These are phyloP conservation scores for Coemansia sp. DNA, from an alignment of 192 early-diverging fungal genomes.

Conservation along the genomic window DNA sequence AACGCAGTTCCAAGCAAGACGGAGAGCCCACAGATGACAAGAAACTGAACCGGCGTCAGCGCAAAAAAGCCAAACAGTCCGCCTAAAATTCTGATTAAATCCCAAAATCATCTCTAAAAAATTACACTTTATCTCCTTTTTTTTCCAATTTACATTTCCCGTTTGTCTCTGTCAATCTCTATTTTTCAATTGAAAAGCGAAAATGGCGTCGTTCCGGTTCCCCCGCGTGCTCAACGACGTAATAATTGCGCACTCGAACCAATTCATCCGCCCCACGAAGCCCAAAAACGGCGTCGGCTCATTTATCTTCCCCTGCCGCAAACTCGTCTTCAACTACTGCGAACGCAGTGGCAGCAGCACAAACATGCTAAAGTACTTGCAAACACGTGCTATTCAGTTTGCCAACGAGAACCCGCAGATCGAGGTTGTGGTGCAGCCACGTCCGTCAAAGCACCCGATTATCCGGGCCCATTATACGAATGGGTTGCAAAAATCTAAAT, in stretches of 20 bases:
- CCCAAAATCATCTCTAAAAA: too few species aligned
- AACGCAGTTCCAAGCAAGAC: not conserved
- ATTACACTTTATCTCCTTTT: too few species aligned
- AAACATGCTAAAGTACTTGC: slow-evolving; percentile 75
- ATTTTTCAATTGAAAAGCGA: not conserved
- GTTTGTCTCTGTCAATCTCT: not conserved
- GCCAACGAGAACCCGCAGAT: slow-evolving; percentile 76
- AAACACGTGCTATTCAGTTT: slow-evolving; percentile 58
- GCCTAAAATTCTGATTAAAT: too few species aligned
- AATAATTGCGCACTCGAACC: slow-evolving; percentile 30
- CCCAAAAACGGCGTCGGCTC: slow-evolving; percentile 71
- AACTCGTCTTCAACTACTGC: slow-evolving; percentile 80
- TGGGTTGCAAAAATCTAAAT: slow-evolving; percentile 56
- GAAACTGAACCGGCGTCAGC: slow-evolving; percentile 38
- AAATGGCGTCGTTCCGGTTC: slow-evolving; percentile 43
- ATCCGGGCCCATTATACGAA: slow-evolving; percentile 70
- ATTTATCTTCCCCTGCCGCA: slow-evolving; percentile 73
- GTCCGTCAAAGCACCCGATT: slow-evolving; percentile 71
- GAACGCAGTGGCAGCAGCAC: slow-evolving; percentile 77
- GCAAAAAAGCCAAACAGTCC: slow-evolving; percentile 34
- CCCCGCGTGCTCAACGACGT: slow-evolving; percentile 43
- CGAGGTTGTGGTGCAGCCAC: slow-evolving; percentile 71
- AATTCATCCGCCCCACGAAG: slow-evolving; percentile 28
- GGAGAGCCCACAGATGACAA: slow-evolving; percentile 1
- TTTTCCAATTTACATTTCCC: too few species aligned